Evolutionary conservation across 148 eudicot genomes (phyloP).

Genomic region (Rhododendron molle): DNA sequence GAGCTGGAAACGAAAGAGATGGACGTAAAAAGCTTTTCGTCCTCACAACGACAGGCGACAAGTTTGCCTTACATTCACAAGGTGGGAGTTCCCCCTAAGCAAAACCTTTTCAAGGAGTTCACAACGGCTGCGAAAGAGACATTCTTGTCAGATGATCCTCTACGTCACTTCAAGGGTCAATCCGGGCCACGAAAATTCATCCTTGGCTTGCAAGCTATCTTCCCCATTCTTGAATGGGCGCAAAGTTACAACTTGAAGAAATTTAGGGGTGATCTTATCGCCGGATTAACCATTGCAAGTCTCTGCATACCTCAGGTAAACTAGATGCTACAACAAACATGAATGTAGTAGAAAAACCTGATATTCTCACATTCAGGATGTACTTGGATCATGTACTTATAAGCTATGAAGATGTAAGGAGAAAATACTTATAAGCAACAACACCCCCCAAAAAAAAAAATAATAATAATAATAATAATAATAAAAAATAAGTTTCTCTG

Average conservation of each 20-base stretch:
- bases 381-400: not conserved
- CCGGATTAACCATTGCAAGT: constrained; percentile 80
- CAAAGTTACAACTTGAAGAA: constrained; percentile 36
- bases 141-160: constrained; percentile 64
- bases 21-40: constrained; percentile 30
- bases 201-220: constrained; percentile 64
- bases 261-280: constrained; percentile 61
- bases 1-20: constrained; percentile 35
- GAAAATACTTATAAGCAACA: not conserved
- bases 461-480: no score
- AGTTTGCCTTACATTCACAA: constrained; percentile 34
- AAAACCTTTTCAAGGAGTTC: constrained; percentile 49
- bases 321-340: not conserved
- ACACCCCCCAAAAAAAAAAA: no score
- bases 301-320: constrained; percentile 77
- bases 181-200: constrained; percentile 34
- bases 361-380: not conserved
- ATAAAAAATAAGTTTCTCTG: not conserved
- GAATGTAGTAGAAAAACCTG: not conserved
- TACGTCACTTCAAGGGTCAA: constrained; percentile 60
- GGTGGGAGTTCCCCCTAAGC: constrained; percentile 57
- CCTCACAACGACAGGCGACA: constrained; percentile 23
- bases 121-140: constrained; percentile 41
- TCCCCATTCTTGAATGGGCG: constrained; percentile 75
- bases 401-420: not conserved